Conservation (phyloP, 1,284 basidiomycete species). For the Heliocybe sulcata region DNA sequence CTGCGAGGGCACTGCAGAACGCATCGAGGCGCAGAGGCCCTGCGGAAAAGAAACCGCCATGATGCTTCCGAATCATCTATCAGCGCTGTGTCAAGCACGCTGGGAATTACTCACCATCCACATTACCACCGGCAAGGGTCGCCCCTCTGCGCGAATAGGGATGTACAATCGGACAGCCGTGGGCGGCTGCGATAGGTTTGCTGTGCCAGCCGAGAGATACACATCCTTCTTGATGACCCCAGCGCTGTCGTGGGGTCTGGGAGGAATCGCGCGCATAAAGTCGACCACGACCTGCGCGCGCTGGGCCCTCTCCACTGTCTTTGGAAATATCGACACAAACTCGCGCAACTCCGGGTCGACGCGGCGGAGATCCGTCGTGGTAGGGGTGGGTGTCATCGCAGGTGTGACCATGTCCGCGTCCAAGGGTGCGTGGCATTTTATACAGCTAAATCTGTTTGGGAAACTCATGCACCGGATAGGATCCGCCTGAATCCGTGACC, state of each 20-base stretch:
- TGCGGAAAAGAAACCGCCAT: background rate
- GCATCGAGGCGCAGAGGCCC: background rate
- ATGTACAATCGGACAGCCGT: background rate
- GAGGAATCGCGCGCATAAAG: background rate
- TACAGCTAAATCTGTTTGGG: background rate
- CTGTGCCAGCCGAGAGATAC: background rate
- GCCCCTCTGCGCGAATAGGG: background rate
- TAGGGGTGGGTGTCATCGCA: background rate
- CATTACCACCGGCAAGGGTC: conserved; percentile 1
- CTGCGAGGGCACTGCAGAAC: background rate
- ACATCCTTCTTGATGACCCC: background rate
- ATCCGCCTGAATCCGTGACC: background rate
- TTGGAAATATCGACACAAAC: background rate
- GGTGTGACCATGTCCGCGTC: background rate
- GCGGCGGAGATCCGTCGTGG: background rate
- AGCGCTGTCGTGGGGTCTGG: background rate
- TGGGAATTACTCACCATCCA: background rate
- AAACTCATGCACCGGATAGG: background rate
- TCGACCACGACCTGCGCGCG: background rate
- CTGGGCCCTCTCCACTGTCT: background rate
- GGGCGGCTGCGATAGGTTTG: background rate
- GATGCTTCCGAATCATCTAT: background rate
- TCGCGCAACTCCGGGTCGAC: background rate
- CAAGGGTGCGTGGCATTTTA: background rate
- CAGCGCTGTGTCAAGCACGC: background rate